Conservation (phyloP, 352 stramenopile species). For the Pythium aphanidermatum region DNA sequence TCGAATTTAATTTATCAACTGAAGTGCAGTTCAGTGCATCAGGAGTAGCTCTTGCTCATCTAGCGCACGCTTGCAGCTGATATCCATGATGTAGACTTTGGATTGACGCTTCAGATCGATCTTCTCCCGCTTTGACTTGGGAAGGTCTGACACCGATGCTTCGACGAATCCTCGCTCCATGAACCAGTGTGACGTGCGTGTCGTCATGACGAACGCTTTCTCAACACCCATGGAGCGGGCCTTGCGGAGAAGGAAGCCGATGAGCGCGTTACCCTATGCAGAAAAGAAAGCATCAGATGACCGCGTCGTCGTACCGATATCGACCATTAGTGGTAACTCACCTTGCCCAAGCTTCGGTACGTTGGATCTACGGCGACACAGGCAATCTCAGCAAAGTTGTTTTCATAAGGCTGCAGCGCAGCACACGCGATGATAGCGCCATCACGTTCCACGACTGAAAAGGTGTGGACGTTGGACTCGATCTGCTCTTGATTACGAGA, state of each 20-base stretch:
- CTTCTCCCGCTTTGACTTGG: slow-evolving; percentile 65
- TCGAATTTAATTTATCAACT: too few relatives aligned
- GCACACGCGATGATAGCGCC: slow-evolving; percentile 86
- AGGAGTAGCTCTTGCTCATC: slow-evolving; percentile 83
- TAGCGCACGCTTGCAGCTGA: slow-evolving; percentile 71
- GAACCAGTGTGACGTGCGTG: slow-evolving; percentile 98
- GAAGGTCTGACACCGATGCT: slow-evolving; percentile 85
- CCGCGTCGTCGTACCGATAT: background rate
- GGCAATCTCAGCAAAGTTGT: slow-evolving; percentile 88
- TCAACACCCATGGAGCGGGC: slow-evolving; percentile 77
- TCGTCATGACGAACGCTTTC: slow-evolving; percentile 97
- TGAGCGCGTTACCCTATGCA: slow-evolving; percentile 79
- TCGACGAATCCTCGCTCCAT: slow-evolving; percentile 94
- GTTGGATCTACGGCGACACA: slow-evolving; percentile 86
- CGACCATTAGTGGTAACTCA: slow-evolving; percentile 6
- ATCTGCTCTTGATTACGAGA: slow-evolving; percentile 86
- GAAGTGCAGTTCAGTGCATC: slow-evolving; percentile 49
- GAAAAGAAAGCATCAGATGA: slow-evolving; percentile 2
- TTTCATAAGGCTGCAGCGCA: slow-evolving; percentile 85
- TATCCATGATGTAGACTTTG: slow-evolving; percentile 88
- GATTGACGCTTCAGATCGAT: slow-evolving; percentile 81
- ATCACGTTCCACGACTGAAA: slow-evolving; percentile 85
- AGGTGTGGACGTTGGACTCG: slow-evolving; percentile 85
- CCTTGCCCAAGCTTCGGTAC: slow-evolving; percentile 82
- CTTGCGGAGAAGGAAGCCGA: slow-evolving; percentile 90